Evolutionary conservation across 2,329 filamentous ascomycete genomes (phyloP).

Genomic region (Epichloe brachyelytri): DNA sequence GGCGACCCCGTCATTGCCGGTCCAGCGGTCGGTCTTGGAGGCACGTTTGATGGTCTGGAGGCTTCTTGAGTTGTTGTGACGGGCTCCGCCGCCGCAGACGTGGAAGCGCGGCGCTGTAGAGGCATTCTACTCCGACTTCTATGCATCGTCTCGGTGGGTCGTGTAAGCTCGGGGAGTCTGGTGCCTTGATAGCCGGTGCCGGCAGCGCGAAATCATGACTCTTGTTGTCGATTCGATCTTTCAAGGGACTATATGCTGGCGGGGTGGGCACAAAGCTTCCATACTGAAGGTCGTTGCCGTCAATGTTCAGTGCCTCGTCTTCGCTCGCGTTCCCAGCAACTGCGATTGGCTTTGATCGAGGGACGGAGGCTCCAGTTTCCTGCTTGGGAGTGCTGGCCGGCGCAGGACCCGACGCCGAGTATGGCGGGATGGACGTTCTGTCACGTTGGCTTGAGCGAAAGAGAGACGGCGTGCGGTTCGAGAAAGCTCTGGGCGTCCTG

Average conservation of each 20-base stretch:
- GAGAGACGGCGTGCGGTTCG: slow-evolving; percentile 20
- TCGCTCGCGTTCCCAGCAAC: slow-evolving; percentile 1
- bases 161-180: slow-evolving; percentile 12
- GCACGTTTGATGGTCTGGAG: slow-evolving; percentile 4
- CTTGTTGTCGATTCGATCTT: slow-evolving; percentile 5
- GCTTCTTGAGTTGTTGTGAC: slow-evolving; percentile 7
- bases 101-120: slow-evolving; percentile 25
- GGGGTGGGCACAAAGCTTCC: slow-evolving; percentile 39
- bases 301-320: slow-evolving; percentile 11
- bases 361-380: background rate
- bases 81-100: slow-evolving; percentile 17
- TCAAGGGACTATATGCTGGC: slow-evolving; percentile 15
- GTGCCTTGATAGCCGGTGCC: slow-evolving; percentile 36
- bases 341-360: slow-evolving; percentile 2
- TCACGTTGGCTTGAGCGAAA: slow-evolving; percentile 12
- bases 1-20: slow-evolving; percentile 12
- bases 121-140: slow-evolving; percentile 14
- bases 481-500: slow-evolving; percentile 35
- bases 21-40: slow-evolving; percentile 6
- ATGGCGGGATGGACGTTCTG: background rate
- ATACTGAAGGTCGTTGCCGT: slow-evolving; percentile 31
- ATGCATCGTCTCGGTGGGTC: slow-evolving; percentile 9
- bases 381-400: background rate
- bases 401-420: background rate
- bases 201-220: slow-evolving; percentile 37